Evolutionary conservation across 2,329 filamentous ascomycete genomes (phyloP), one percentile per base, ranked within the genome.

Genomic region (Fusarium caatingaense): DNA sequence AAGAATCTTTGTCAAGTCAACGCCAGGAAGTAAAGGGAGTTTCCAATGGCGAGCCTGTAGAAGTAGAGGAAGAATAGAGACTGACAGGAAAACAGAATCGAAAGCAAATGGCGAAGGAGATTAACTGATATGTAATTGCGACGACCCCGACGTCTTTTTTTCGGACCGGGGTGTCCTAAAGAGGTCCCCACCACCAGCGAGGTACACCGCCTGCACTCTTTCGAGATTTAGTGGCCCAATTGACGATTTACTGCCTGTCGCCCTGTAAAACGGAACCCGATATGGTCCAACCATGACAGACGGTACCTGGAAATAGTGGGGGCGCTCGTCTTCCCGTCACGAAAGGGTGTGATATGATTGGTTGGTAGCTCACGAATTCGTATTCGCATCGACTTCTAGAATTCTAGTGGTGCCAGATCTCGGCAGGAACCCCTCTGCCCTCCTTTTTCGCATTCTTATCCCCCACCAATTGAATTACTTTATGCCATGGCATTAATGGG

Each of bases 111-210:
- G 70, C 71, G 73, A 75, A 75, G 66, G 73, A 75, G 73, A 75
- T 74, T 75, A 76, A 74, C 68, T 75, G 73, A 75, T 75, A 75
- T 75, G 73, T 75, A 75, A 75, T 76, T 76, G 69, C 73, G 65
- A 64, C 68, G 51, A 58, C 68, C 59, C 60, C 59, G 71, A 73
- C 60, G 58, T 68, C 62, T 55, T 76, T 76, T 75, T 71, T 72
- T 62, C 54, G 56, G 66, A 68, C 69, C 57, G 64, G 72, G 69
- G 68, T 61, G 53, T 57, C 42, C 21, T 49, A 48, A 41, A 48
- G 42, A 47, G n/a, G 53, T 57, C 69, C 56, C 69, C 66, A 70
- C 69, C 63, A 45, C 54, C 50, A 60, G 50, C 46, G 56, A 23
- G 40, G 42, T 46, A 69, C 68, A 71, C 68, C 68, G 68, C 68